Conservation (phyloP, 2,329 filamentous ascomycete species). For the Capronia coronata region DNA sequence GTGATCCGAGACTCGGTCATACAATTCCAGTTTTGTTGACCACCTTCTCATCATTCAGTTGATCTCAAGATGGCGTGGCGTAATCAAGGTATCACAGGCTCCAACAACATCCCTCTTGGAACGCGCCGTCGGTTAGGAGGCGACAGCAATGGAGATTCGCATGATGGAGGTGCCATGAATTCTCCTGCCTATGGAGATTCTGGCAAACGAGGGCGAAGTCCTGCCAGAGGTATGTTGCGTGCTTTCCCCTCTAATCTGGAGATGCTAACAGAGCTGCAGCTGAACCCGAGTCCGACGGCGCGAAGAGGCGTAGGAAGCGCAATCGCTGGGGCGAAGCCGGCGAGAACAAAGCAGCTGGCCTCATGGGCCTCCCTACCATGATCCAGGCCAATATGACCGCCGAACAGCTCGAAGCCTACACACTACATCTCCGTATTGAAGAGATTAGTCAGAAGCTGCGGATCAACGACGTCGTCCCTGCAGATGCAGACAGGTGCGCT, state of each 20-base stretch:
- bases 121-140: conserved; percentile 73
- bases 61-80: conserved; percentile 54
- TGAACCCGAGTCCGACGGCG: conserved; percentile 61
- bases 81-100: conserved; percentile 81
- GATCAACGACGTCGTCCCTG: conserved; percentile 97
- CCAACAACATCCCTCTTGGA: conserved; percentile 94
- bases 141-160: conserved; percentile 49
- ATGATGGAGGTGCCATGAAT: conserved; percentile 39
- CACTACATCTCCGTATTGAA: conserved; percentile 91
- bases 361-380: conserved; percentile 94
- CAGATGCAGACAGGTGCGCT: conserved; percentile 85
- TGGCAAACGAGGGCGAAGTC: conserved; percentile 86
- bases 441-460: conserved; percentile 99
- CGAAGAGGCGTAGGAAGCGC: conserved; percentile 87
- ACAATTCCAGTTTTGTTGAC: no score
- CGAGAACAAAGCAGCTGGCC: conserved; percentile 95
- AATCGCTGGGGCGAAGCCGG: conserved; percentile 97
- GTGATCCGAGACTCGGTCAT: no score
- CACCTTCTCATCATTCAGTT: not conserved
- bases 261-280: conserved; percentile 32
- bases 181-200: conserved; percentile 46
- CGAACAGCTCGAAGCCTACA: conserved; percentile 96
- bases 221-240: conserved; percentile 61
- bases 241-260: conserved; percentile 10
- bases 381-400: conserved; percentile 97